phyloP scores from a whole-genome alignment of 305 asterid genomes.

The Fraxinus dipetala region DNA sequence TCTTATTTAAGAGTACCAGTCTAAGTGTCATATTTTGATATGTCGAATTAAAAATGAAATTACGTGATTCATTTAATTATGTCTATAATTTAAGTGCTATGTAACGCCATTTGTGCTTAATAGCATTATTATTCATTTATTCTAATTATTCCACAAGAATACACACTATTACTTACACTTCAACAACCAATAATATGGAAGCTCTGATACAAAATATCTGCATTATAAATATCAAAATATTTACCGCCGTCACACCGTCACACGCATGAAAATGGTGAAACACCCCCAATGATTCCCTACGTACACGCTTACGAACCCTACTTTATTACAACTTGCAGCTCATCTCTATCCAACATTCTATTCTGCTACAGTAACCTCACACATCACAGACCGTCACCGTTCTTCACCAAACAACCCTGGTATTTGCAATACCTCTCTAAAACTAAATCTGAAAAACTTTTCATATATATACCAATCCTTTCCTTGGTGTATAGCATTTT shows the following conservation, averaged over 20 bases:
- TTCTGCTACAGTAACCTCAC: neutral
- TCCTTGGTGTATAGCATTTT: too few species aligned
- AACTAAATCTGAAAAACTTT: too few species aligned
- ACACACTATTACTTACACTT: neutral
- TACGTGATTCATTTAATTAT: too few species aligned
- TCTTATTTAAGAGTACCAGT: too few species aligned
- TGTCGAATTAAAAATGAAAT: too few species aligned
- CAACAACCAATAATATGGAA: neutral
- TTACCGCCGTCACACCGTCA: neutral
- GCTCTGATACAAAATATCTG: neutral
- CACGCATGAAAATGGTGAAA: neutral
- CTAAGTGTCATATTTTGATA: too few species aligned
- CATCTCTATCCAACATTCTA: conserved; percentile 7
- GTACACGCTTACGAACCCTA: neutral
- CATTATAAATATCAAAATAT: too few species aligned
- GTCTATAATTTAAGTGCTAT: too few species aligned
- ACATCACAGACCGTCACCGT: conserved; percentile 21
- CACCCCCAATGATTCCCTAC: neutral
- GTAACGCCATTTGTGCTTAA: too few species aligned
- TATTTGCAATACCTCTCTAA: neutral
- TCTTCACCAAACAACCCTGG: conserved; percentile 25
- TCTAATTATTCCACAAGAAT: too few species aligned
- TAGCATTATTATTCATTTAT: too few species aligned
- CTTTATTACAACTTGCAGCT: conserved; percentile 10
- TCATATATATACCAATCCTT: too few species aligned